phyloP scores from a whole-genome alignment of 1,284 basidiomycete genomes.

The Exobasidium rhododendri region DNA sequence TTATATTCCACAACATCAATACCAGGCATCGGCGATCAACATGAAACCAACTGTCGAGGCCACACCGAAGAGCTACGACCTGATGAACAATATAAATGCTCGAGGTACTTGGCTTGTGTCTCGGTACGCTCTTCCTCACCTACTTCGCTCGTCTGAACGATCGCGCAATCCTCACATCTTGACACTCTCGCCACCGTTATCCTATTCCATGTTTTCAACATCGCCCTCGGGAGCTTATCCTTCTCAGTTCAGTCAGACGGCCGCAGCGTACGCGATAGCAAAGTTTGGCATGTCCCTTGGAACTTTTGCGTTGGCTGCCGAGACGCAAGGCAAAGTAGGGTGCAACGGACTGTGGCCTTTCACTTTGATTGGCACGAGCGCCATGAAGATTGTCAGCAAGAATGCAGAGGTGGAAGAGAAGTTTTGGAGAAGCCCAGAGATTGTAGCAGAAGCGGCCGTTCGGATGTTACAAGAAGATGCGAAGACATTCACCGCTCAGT shows the following conservation, averaged over 20 bases:
- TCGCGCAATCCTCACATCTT: constrained; percentile 50
- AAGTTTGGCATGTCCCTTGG: constrained; percentile 51
- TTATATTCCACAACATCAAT: neutral
- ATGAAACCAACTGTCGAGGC: constrained; percentile 34
- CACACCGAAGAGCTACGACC: constrained; percentile 36
- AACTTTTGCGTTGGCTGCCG: constrained; percentile 46
- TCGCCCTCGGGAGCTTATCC: constrained; percentile 23
- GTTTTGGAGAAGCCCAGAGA: constrained; percentile 33
- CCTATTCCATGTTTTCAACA: constrained; percentile 26
- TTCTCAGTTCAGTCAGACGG: constrained; percentile 25
- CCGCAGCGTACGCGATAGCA: constrained; percentile 45
- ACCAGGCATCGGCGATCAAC: constrained; percentile 50
- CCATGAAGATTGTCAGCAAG: constrained; percentile 44
- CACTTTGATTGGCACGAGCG: constrained; percentile 41
- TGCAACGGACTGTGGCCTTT: constrained; percentile 47
- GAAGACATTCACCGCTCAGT: constrained; percentile 30
- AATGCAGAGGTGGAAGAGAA: constrained; percentile 34
- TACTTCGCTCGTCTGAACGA: constrained; percentile 26
- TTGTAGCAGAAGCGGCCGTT: constrained; percentile 48
- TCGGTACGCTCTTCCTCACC: constrained; percentile 46
- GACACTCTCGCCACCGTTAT: constrained; percentile 47
- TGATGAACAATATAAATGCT: constrained; percentile 43
- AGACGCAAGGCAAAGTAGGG: constrained; percentile 33
- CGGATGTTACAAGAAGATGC: constrained; percentile 39
- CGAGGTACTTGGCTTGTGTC: constrained; percentile 48